Percentiles rank a stretch among this genome's conserved stretches.
These are phyloP conservation scores for Gossypium herbaceum DNA, from an alignment of 345 rosid genomes.

Conservation along the genomic window DNA sequence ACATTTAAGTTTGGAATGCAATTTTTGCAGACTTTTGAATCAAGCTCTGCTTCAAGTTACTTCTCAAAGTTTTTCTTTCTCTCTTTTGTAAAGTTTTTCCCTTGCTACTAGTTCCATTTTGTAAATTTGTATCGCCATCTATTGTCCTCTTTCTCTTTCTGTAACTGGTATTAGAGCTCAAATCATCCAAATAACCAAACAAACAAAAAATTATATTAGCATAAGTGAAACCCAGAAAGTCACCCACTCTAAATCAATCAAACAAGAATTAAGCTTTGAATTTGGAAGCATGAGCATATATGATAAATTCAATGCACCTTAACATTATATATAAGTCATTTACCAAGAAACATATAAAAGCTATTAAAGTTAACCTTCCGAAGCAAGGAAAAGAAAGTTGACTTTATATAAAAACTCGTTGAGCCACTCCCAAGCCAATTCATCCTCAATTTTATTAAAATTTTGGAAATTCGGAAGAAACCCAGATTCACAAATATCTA, in stretches of 20 bases:
- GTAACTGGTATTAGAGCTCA: no score
- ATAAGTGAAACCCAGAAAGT: neutral
- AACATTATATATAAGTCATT: neutral
- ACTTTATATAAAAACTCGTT: neutral
- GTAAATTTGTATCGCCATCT: no score
- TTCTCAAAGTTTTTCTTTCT: no score
- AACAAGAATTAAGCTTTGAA: neutral
- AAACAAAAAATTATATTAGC: neutral
- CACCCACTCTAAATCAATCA: neutral
- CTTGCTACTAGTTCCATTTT: no score
- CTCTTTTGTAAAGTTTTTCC: no score
- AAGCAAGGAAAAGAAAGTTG: neutral
- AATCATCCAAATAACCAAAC: no score
- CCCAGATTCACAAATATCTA: slow-evolving; percentile 11
- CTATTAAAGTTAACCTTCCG: neutral
- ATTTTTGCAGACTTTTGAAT: no score
- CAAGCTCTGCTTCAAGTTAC: no score
- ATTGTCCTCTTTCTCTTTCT: no score
- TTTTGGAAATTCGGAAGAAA: neutral
- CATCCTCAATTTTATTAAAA: neutral
- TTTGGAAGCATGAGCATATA: neutral
- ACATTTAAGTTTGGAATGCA: no score
- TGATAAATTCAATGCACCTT: neutral
- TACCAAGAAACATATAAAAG: neutral
- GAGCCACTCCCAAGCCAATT: neutral